Evolutionary conservation across 179 eudicot species (phyloP), one percentile per base, ranked within the genome.

Genomic region (Beta macrorhiza): DNA sequence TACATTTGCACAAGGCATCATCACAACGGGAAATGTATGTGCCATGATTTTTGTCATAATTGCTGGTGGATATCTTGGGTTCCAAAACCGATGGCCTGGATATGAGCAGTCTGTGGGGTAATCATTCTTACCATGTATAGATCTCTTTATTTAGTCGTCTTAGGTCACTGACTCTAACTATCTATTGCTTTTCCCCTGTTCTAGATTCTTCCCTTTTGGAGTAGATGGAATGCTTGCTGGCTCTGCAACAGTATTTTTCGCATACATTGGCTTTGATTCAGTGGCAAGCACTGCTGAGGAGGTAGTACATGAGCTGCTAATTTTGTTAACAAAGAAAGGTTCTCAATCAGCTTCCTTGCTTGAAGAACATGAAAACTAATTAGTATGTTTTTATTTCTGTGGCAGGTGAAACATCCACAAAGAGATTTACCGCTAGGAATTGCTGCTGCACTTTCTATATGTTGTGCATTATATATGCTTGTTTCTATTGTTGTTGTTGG

Each of bases 261-360:
- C 98, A 65, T 95, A 86, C 82, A 95, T 93, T 62, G 98, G 99
- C 69, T 95, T 95, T 83, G 98, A 95, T 88, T 90, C 98, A 53
- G 98, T 95, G 76, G 98, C 98, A 78, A 93, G 98, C 88, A 92
- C 98, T 67, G 98, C 98, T 15, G 98, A 95, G 86, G 98, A 95
- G 97, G 98, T 92, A 85, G 37, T 45, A 63, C 49, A 16, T 12
- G 16, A 55, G 32, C 57, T 53, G 32, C 16, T 56, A 45, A 6
- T 68, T 11, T 76, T 51, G 37, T 37, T 12, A 58, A 44, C 22
- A 22, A 52, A 72, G 71, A 68, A 59, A 19, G 62, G 22, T 53
- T 58, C 55, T 53, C 5, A 6, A 61, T 20, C 55, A 77, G 47
- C 65, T 77, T 72, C 19, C 67, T 82, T 63, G 51, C 64, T 67